Evolutionary conservation across 768 basidiomycete species (phyloP).

Genomic region (Xanthoconium stramineum): DNA sequence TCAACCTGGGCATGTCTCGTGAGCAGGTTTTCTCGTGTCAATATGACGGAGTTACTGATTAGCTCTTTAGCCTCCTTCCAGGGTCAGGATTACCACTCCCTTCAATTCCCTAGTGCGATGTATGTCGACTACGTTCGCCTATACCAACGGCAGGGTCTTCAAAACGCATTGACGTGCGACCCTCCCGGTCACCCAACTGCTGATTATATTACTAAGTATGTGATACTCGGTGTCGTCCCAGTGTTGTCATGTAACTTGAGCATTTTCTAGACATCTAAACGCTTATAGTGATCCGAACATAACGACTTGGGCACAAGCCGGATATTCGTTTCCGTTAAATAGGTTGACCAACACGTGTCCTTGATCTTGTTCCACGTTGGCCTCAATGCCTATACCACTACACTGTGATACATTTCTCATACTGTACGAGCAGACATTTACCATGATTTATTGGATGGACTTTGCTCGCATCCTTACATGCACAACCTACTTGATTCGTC

Average conservation of each 20-base stretch:
- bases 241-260: slow-evolving; percentile 5
- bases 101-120: slow-evolving; percentile 79
- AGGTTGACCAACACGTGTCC: slow-evolving; percentile 24
- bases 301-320: slow-evolving; percentile 81
- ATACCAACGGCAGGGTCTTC: slow-evolving; percentile 73
- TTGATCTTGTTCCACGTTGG: slow-evolving; percentile 13
- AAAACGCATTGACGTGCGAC: slow-evolving; percentile 73
- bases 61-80: slow-evolving; percentile 60
- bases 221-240: slow-evolving; percentile 2
- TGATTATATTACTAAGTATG: slow-evolving; percentile 69
- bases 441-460: slow-evolving; percentile 24
- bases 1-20: slow-evolving; percentile 83
- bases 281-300: slow-evolving; percentile 80
- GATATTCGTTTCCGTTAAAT: slow-evolving; percentile 75
- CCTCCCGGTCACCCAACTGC: slow-evolving; percentile 76
- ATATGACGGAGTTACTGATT: slow-evolving; percentile 1
- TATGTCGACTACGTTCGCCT: slow-evolving; percentile 87
- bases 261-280: slow-evolving; percentile 32
- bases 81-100: slow-evolving; percentile 19
- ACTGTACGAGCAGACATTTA: slow-evolving; percentile 27
- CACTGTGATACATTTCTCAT: slow-evolving; percentile 20
- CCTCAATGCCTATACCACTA: slow-evolving; percentile 15
- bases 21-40: slow-evolving; percentile 18
- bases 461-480: neutral
- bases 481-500: slow-evolving; percentile 11